Evolutionary conservation across 768 basidiomycete species (phyloP), one percentile per base, ranked within the genome.

Genomic region (Amanita rubescens): DNA sequence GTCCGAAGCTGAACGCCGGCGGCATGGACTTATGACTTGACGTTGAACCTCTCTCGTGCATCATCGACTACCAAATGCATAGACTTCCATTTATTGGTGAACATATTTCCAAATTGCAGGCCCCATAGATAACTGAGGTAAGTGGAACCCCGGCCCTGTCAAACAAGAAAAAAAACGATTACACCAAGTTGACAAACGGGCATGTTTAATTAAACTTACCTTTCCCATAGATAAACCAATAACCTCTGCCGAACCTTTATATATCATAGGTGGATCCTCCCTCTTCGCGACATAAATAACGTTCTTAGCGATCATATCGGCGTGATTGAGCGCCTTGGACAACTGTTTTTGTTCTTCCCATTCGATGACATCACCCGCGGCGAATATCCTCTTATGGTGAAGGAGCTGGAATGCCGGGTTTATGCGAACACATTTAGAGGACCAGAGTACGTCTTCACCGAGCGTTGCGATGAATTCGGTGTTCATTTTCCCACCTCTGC

Each of bases 301-400:
- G 54, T 88, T 87, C 25, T 70, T 65, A 2, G 68, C 70, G 34
- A 80, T 68, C 35, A 85, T 57, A 8, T 57, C 55, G 0, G 69
- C 73, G 56, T 87, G 86, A 5, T 59, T 60, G 1, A 44, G 20
- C 0, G 68, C 69, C 62, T 87, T 85, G 14, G 55, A 63, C 3
- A 66, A 63, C 46, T 74, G 82, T 59, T 85, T 86, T 64, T 85
- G 79, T 63, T 86, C 86, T 1, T 66, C 53, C 71, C 77, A 81
- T 35, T 83, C 80, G 55, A 82, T 76, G 54, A 82, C 73, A 60
- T 89, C 86, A 1, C 86, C 86, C 2, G 67, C 72, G 0, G 85
- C 87, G 53, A 83, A 87, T 12, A 88, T 77, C 54, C 72, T 71
- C 0, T 78, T 68, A 62, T 82, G 67, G 0, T 65, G 67, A 6